A percentile compares a stretch with the other conserved stretches of the same genome.
Conservation (phyloP, 495 filamentous ascomycete species). For the Trichoderma reesei region DNA sequence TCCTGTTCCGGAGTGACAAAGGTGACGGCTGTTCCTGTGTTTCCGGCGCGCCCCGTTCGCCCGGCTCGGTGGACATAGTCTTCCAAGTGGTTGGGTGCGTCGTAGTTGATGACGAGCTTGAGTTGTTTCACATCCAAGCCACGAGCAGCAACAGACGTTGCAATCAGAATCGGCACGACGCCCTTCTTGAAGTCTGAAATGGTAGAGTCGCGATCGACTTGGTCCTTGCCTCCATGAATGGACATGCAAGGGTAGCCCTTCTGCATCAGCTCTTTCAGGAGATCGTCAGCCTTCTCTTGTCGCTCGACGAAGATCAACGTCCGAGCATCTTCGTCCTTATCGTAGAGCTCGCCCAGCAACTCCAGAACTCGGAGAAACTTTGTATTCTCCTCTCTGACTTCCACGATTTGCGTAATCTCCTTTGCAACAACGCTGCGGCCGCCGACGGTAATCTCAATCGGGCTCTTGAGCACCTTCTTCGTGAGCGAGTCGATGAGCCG, state of each 20-base stretch:
- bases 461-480: slow-evolving; percentile 74
- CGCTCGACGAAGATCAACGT: slow-evolving; percentile 89
- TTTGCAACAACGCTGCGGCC: slow-evolving; percentile 85
- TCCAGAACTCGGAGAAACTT: slow-evolving; percentile 82
- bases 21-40: slow-evolving; percentile 88
- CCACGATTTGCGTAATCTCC: slow-evolving; percentile 90
- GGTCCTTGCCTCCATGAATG: slow-evolving; percentile 93
- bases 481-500: slow-evolving; percentile 83
- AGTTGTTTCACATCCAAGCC: slow-evolving; percentile 95
- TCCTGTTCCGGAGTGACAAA: slow-evolving; percentile 90
- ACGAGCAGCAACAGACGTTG: slow-evolving; percentile 91
- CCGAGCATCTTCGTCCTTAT: slow-evolving; percentile 78
- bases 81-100: slow-evolving; percentile 91
- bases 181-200: slow-evolving; percentile 94
- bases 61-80: slow-evolving; percentile 97
- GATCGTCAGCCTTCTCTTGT: slow-evolving; percentile 83
- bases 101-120: slow-evolving; percentile 94
- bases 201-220: slow-evolving; percentile 87
- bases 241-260: slow-evolving; percentile 93
- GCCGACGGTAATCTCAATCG: slow-evolving; percentile 87
- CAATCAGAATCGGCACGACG: slow-evolving; percentile 78
- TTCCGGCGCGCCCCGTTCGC: slow-evolving; percentile 88
- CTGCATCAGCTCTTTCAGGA: slow-evolving; percentile 71
- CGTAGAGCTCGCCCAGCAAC: slow-evolving; percentile 78
- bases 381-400: slow-evolving; percentile 70